phyloP scores from a whole-genome alignment of 257 asterid genomes.

The Capsicum rhomboideum region DNA sequence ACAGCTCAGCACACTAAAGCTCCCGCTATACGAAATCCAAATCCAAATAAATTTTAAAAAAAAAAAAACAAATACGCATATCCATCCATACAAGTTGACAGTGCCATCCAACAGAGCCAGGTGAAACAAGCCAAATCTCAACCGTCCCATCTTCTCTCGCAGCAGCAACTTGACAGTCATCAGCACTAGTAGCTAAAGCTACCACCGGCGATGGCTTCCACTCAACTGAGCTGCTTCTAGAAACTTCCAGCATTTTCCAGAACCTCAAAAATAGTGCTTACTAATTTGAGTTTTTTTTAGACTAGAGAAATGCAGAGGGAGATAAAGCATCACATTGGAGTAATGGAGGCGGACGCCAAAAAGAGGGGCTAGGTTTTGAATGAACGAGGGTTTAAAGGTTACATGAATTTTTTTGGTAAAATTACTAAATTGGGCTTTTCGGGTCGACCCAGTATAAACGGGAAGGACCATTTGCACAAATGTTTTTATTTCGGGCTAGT shows the following conservation, averaged over 20 bases:
- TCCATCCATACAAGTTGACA: neutral
- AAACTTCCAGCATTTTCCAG: conserved; percentile 33
- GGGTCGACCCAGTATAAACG: neutral
- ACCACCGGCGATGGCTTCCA: conserved; percentile 85
- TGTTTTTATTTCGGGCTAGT: too few species aligned
- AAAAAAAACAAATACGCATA: neutral
- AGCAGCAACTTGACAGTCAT: conserved; percentile 90
- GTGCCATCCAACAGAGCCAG: conserved; percentile 98
- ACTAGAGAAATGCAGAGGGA: neutral
- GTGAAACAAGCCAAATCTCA: conserved; percentile 98
- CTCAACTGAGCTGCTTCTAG: conserved; percentile 57
- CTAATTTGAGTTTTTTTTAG: neutral
- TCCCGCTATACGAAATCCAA: too few species aligned
- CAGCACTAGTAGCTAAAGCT: conserved; percentile 85
- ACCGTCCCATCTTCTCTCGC: conserved; percentile 82
- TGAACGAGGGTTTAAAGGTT: neutral
- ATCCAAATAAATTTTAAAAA: too few species aligned
- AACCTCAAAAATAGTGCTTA: neutral
- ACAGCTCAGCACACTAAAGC: too few species aligned
- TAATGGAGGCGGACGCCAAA: conserved; percentile 1
- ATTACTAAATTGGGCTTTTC: neutral
- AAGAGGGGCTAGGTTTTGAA: neutral
- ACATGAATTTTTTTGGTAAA: neutral
- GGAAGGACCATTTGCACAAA: too few species aligned
- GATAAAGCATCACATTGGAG: neutral